Percentiles rank a stretch among this genome's conserved stretches.
phyloP scores from a whole-genome alignment of 345 rosid species.

The Citropsis articulata region DNA sequence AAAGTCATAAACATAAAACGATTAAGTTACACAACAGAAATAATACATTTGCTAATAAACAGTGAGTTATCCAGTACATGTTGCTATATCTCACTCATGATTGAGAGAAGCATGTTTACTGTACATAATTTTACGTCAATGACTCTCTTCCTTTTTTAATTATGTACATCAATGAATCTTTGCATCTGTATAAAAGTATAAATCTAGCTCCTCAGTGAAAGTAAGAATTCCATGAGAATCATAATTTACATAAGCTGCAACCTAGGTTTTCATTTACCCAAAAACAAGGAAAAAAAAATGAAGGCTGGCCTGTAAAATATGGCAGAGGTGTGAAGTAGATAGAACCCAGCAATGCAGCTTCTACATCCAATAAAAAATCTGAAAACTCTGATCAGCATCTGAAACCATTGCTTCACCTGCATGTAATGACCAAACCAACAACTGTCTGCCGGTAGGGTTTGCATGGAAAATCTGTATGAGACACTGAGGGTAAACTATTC shows the following conservation, averaged over 20 bases:
- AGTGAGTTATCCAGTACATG: neutral
- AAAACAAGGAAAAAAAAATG: neutral
- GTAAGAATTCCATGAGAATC: neutral
- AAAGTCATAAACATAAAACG: no score
- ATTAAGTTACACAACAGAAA: no score
- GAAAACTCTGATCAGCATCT: neutral
- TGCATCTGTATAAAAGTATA: neutral
- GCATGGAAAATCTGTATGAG: neutral
- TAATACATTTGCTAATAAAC: neutral
- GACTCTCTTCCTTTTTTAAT: neutral
- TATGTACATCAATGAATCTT: neutral
- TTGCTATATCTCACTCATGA: neutral
- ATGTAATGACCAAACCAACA: neutral
- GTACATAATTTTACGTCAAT: neutral
- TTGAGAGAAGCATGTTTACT: neutral
- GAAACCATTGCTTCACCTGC: neutral
- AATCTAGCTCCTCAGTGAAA: neutral
- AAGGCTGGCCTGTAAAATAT: neutral
- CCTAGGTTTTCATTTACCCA: constrained; percentile 6
- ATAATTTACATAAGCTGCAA: neutral
- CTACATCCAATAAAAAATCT: neutral
- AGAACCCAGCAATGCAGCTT: neutral
- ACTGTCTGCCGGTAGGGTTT: neutral
- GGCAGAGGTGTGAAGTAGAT: neutral
- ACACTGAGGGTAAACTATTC: neutral